Evolutionary conservation across 805 yeast species (phyloP), one percentile per base, ranked within the genome.

Genomic region (Yueomyces sp.): DNA sequence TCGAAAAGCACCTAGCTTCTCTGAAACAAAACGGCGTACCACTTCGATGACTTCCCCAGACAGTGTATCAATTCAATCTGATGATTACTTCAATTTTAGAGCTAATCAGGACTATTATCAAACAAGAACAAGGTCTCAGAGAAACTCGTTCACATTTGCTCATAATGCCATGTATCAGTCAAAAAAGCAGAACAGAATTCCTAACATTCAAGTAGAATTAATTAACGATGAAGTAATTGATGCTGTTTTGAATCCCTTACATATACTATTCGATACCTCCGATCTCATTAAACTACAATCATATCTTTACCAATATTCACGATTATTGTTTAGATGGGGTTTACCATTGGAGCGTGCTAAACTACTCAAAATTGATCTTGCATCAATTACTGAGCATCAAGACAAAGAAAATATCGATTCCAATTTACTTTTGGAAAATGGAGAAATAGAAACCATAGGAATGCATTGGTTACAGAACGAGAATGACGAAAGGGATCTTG

Each of bases 271-370:
- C 42, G 54, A 57, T 45, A 42, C 52, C 29, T 42, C 45, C 37
- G 59, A 58, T 40, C 50, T 54, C 19, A 36, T 37, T 2, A 57
- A 52, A 56, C 67, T 52, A 39, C 48, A 56, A 36, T 48, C 50
- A 1, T 68, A 66, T 73, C 76, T 95, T 37, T 69, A 73, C 26
- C 81, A 79, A 50, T 88, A 90, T 59, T 87, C 96, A 0, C 74
- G 80, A 26, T 70, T 88, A 55, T 65, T 88, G 11, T 84, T 74
- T 53, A 61, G 73, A 33, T 90, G 96, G 96, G 94, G 92, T 0
- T 67, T 87, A 26, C 83, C 87, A 0, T 72, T 83, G n/a, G 76
- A 80, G 49, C 63, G 95, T 38, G 77, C 85, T 30, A 88, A 88
- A 53, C 73, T 88, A 8, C 59, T 85, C 44, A 86, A 88, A 61